Evolutionary conservation across 768 basidiomycete genomes (phyloP).

Genomic region (Sutorius australiensis): DNA sequence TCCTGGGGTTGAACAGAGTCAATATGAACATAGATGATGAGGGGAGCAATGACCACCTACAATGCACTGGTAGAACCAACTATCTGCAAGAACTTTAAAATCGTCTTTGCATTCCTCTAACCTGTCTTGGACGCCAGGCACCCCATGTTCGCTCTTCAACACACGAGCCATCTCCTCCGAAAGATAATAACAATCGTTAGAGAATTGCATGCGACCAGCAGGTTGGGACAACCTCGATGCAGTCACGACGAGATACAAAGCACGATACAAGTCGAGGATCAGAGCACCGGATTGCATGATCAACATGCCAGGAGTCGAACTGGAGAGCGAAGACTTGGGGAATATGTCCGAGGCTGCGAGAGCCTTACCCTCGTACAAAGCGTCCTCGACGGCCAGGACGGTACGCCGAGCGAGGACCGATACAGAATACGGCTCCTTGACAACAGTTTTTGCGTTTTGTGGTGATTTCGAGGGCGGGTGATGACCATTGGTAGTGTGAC

Average conservation of each 20-base stretch:
- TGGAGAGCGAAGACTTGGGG: conserved; percentile 28
- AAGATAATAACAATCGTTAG: conserved; percentile 79
- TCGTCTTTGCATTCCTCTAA: conserved; percentile 48
- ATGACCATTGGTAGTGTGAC: conserved; percentile 17
- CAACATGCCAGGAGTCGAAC: conserved; percentile 45
- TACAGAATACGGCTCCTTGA: conserved; percentile 55
- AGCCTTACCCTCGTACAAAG: conserved; percentile 63
- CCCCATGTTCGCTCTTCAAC: conserved; percentile 27
- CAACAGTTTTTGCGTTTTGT: conserved; percentile 13
- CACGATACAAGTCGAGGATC: conserved; percentile 74
- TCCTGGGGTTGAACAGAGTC: conserved; percentile 15
- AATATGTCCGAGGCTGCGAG: conserved; percentile 58
- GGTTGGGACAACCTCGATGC: conserved; percentile 45
- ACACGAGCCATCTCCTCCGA: conserved; percentile 41
- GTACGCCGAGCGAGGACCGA: conserved; percentile 55
- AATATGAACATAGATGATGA: background rate
- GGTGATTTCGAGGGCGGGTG: conserved; percentile 15
- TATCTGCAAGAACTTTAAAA: conserved; percentile 56
- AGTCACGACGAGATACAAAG: conserved; percentile 68
- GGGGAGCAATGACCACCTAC: conserved; percentile 39
- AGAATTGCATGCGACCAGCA: conserved; percentile 64
- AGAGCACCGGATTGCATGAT: conserved; percentile 60
- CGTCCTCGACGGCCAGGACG: conserved; percentile 53
- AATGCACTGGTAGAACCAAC: conserved; percentile 68
- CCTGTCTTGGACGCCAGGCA: conserved; percentile 38